Conservation (phyloP, 768 basidiomycete genomes). For the Calocera cornea region DNA sequence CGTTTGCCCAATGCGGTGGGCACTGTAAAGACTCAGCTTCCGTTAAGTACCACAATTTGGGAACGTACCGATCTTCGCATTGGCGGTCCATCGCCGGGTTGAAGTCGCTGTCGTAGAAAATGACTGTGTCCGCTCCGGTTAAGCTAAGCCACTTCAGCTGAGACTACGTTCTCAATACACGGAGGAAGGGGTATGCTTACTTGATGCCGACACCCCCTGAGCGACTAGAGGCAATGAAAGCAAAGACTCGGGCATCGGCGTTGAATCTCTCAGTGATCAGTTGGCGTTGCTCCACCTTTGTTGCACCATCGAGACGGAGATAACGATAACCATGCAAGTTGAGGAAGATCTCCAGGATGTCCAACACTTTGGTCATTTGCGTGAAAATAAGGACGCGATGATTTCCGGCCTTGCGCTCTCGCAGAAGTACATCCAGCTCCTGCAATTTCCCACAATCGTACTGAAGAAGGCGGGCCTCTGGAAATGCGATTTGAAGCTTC, state of each 20-base stretch:
- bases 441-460: constrained; percentile 96
- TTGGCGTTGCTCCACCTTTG: constrained; percentile 80
- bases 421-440: constrained; percentile 59
- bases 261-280: constrained; percentile 34
- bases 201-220: constrained; percentile 78
- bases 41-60: constrained; percentile 28
- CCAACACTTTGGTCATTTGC: constrained; percentile 89
- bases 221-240: constrained; percentile 30
- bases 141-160: constrained; percentile 13
- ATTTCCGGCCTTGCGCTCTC: constrained; percentile 72
- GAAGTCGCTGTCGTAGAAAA: constrained; percentile 33
- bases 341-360: constrained; percentile 86
- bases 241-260: constrained; percentile 28
- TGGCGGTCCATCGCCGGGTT: constrained; percentile 33
- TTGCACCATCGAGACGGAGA: constrained; percentile 85
- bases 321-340: constrained; percentile 90
- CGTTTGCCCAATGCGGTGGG: constrained; percentile 36
- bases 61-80: constrained; percentile 28
- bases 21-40: constrained; percentile 13
- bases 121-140: constrained; percentile 33
- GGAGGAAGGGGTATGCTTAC: constrained; percentile 31
- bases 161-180: not conserved
- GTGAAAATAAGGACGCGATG: constrained; percentile 92
- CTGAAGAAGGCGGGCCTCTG: constrained; percentile 75
- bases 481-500: constrained; percentile 86